A percentile compares a stretch with the other conserved stretches of the same genome.
Conservation (phyloP, 2,329 filamentous ascomycete genomes). For the Phyllosticta citriasiana region DNA sequence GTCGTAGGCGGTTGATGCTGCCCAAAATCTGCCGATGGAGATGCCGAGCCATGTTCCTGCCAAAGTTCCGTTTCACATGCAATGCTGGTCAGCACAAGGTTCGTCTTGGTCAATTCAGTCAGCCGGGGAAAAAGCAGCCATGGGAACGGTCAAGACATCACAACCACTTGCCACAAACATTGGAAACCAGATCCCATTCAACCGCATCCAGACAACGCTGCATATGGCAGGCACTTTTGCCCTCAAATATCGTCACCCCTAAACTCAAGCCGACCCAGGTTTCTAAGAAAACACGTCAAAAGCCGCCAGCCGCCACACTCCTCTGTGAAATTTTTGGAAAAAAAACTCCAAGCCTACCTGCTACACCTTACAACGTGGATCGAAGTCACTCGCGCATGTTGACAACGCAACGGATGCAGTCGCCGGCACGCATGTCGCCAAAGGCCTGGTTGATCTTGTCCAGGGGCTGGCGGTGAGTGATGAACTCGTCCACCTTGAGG, state of each 20-base stretch:
- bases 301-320: no score
- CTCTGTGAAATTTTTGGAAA: background rate
- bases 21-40: no score
- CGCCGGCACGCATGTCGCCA: conserved; percentile 86
- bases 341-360: background rate
- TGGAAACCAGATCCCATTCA: background rate
- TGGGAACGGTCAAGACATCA: background rate
- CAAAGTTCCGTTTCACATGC: no score
- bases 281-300: background rate
- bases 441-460: conserved; percentile 82
- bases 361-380: background rate
- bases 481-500: conserved; percentile 98
- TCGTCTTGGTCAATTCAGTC: background rate
- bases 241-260: background rate
- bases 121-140: no score
- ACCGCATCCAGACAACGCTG: background rate
- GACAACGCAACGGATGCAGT: conserved; percentile 94
- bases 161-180: background rate
- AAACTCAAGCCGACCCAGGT: background rate
- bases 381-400: conserved; percentile 37
- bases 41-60: no score
- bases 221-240: background rate
- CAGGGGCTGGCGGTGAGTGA: conserved; percentile 84
- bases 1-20: no score
- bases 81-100: no score